A percentile compares a stretch with the other conserved stretches of the same genome.
These are phyloP conservation scores for Russula olivacea DNA, from an alignment of 768 basidiomycete genomes.

Conservation along the genomic window DNA sequence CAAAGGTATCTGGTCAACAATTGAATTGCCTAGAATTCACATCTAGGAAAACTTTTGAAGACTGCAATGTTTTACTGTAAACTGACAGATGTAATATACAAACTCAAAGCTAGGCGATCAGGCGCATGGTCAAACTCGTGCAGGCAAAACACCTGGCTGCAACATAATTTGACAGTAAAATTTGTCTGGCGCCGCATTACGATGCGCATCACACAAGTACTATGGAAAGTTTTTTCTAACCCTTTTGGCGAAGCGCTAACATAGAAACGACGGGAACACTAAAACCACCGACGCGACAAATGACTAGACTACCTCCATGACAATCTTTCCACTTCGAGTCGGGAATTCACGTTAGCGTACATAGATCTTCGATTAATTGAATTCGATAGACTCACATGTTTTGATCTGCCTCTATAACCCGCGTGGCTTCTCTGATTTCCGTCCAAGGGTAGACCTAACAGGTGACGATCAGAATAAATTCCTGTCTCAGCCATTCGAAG, in stretches of 20 bases:
- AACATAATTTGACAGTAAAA: neutral
- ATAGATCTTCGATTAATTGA: neutral
- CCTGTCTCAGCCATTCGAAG: neutral
- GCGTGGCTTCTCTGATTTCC: slow-evolving; percentile 72
- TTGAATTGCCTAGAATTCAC: neutral
- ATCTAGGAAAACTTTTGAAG: neutral
- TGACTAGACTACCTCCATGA: slow-evolving; percentile 26
- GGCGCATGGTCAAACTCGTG: neutral
- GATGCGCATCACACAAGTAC: neutral
- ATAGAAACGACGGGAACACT: neutral
- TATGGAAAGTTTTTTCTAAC: neutral
- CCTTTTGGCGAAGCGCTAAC: neutral
- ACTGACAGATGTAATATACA: neutral
- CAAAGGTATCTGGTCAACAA: neutral
- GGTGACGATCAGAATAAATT: slow-evolving; percentile 1
- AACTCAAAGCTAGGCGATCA: neutral
- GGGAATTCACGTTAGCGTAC: neutral
- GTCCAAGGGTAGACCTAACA: slow-evolving; percentile 75
- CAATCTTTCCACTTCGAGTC: slow-evolving; percentile 28
- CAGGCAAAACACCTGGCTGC: neutral
- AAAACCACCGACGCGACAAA: neutral
- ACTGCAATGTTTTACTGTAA: neutral
- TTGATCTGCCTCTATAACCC: slow-evolving; percentile 76
- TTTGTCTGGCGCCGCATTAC: neutral
- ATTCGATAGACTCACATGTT: slow-evolving; percentile 36